Percentiles rank a stretch among this genome's conserved stretches.
phyloP scores from a whole-genome alignment of 2,329 filamentous ascomycete genomes.

The Alternaria gaisen region DNA sequence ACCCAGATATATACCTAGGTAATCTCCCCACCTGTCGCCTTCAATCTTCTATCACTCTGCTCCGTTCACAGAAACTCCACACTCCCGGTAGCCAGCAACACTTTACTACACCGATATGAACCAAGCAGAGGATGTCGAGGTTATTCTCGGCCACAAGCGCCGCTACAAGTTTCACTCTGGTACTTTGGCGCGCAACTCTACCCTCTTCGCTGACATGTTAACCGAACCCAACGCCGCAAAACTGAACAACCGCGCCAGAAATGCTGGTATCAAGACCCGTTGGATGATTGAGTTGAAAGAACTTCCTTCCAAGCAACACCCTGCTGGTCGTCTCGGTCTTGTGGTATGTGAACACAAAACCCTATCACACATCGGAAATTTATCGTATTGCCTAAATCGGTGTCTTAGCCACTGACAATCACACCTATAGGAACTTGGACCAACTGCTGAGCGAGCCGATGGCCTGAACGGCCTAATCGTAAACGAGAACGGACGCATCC shows the following conservation, averaged over 20 bases:
- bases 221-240: slow-evolving; percentile 41
- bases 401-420: slow-evolving; percentile 6
- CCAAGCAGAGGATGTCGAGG: slow-evolving; percentile 46
- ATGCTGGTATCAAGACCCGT: slow-evolving; percentile 36
- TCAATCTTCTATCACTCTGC: not conserved
- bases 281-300: slow-evolving; percentile 47
- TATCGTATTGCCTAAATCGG: not conserved
- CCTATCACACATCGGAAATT: not conserved
- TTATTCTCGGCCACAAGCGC: slow-evolving; percentile 42
- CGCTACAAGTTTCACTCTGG: slow-evolving; percentile 48
- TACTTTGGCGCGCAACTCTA: slow-evolving; percentile 44
- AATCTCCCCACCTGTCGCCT: not conserved
- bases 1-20: not conserved
- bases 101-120: slow-evolving; percentile 33
- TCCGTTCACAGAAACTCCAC: not conserved
- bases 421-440: slow-evolving; percentile 43
- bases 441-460: slow-evolving; percentile 40
- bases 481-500: slow-evolving; percentile 49
- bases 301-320: slow-evolving; percentile 28
- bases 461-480: slow-evolving; percentile 31
- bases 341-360: slow-evolving; percentile 33
- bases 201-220: slow-evolving; percentile 42
- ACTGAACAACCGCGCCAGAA: slow-evolving; percentile 34
- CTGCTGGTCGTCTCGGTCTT: slow-evolving; percentile 35
- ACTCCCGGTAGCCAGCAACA: slow-evolving; percentile 3